Evolutionary conservation across 306 rosid genomes (phyloP), one percentile per base, ranked within the genome.

Genomic region (Castanopsis chinensis): DNA sequence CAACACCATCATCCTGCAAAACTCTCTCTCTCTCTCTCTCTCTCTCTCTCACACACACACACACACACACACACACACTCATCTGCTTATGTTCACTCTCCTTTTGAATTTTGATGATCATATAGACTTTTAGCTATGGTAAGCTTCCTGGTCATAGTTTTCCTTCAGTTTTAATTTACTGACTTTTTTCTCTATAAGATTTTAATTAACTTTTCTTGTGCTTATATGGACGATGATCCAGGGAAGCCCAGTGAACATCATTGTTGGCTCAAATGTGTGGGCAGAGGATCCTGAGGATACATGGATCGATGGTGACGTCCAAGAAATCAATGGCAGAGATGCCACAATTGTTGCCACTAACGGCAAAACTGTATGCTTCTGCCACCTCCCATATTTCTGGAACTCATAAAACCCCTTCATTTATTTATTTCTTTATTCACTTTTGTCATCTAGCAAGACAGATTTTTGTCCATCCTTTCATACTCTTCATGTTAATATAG

Each of bases 231-330:
- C 85, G 83, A 54, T 86, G 84, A 71, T 82, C 77, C 88, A 92
- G 95, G 97, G 97, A 80, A 92, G 91, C 67, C 96, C 97, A 51
- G 96, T 91, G 82, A 91, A 91, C 81, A 92, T 92, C 86, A 89
- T 91, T 3, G 96, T 91, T 77, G 97, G 97, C 86, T 92, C 97
- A 78, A 91, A 91, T 67, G 93, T 89, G 61, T 92, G 97, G 97
- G 87, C 84, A 41, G 97, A 89, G 83, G 94, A 89, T 84, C 88
- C 89, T 43, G 91, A 85, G 79, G 78, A 28, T 63, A 92, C 97
- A 61, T 92, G 97, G 97, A 79, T 87, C 86, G 94, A 92, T 79
- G 97, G 97, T 28, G 85, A 84, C 83, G 97, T 92, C 45, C 88
- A 81, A 43, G 73, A 83, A 81, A 91, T 92, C 83, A 88, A 77